These are phyloP conservation scores for Stachybotrys elegans DNA, from an alignment of 2,329 filamentous ascomycete genomes.

Conservation along the genomic window DNA sequence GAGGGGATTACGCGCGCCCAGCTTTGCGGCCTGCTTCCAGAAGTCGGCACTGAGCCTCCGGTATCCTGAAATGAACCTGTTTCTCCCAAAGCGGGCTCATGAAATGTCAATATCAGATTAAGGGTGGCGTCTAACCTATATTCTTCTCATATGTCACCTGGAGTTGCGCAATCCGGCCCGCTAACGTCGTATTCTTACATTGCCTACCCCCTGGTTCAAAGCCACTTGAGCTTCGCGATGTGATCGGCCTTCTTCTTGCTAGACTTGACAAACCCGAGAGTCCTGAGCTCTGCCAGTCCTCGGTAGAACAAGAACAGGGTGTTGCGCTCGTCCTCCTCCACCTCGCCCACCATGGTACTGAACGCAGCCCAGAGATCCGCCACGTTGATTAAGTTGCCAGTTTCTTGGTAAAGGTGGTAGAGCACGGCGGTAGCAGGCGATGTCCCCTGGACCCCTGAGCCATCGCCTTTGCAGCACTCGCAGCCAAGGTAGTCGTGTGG, in stretches of 20 bases:
- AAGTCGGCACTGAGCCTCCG: too few relatives aligned
- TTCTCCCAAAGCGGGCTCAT: too few relatives aligned
- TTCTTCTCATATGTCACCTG: too few relatives aligned
- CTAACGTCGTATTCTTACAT: too few relatives aligned
- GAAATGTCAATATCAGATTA: too few relatives aligned
- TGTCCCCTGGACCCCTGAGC: slow-evolving; percentile 49
- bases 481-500: slow-evolving; percentile 77
- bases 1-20: too few relatives aligned
- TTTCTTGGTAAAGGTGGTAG: slow-evolving; percentile 76
- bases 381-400: slow-evolving; percentile 71
- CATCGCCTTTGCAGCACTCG: slow-evolving; percentile 54
- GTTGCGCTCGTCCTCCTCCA: slow-evolving; percentile 42
- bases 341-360: slow-evolving; percentile 52
- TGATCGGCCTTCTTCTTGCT: slow-evolving; percentile 93
- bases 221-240: slow-evolving; percentile 81
- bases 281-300: slow-evolving; percentile 76
- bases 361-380: slow-evolving; percentile 78
- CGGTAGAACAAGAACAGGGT: slow-evolving; percentile 77
- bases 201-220: slow-evolving; percentile 39
- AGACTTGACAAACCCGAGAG: slow-evolving; percentile 80
- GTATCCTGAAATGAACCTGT: too few relatives aligned
- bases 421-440: slow-evolving; percentile 68
- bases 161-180: too few relatives aligned
- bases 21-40: too few relatives aligned
- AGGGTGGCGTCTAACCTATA: too few relatives aligned